Conservation (phyloP, 2,329 filamentous ascomycete genomes). For the Neofusicoccum cordaticola region DNA sequence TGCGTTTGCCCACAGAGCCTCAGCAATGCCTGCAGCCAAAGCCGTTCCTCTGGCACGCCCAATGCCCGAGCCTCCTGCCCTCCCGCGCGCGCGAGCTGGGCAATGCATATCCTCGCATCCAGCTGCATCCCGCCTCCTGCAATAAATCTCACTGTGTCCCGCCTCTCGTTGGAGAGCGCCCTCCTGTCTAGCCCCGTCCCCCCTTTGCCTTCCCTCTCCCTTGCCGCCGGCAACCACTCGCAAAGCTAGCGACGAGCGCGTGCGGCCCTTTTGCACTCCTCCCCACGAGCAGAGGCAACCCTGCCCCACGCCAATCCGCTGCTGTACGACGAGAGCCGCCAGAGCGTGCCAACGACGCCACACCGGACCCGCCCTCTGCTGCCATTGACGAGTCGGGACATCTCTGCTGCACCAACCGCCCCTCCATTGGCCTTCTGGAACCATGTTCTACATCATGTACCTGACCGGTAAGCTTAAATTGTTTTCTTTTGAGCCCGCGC, state of each 20-base stretch:
- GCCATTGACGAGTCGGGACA: slow-evolving; percentile 12
- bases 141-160: slow-evolving; percentile 42
- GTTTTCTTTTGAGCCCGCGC: slow-evolving; percentile 17
- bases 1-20: slow-evolving; percentile 39
- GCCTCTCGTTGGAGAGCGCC: slow-evolving; percentile 18
- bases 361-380: slow-evolving; percentile 1
- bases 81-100: neutral
- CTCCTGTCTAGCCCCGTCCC: neutral
- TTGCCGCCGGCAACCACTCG: neutral
- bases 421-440: slow-evolving; percentile 16
- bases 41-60: neutral
- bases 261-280: neutral
- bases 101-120: slow-evolving; percentile 33
- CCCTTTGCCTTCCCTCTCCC: neutral
- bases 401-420: slow-evolving; percentile 21
- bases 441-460: slow-evolving; percentile 46
- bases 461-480: slow-evolving; percentile 37
- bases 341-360: neutral
- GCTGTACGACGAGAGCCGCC: slow-evolving; percentile 5
- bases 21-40: slow-evolving; percentile 18
- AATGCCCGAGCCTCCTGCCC: slow-evolving; percentile 6
- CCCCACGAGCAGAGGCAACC: slow-evolving; percentile 24
- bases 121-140: slow-evolving; percentile 37
- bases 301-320: slow-evolving; percentile 25
- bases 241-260: no score